These are phyloP conservation scores for Phytophthora aleatoria DNA, from an alignment of 352 stramenopile genomes.

Conservation along the genomic window DNA sequence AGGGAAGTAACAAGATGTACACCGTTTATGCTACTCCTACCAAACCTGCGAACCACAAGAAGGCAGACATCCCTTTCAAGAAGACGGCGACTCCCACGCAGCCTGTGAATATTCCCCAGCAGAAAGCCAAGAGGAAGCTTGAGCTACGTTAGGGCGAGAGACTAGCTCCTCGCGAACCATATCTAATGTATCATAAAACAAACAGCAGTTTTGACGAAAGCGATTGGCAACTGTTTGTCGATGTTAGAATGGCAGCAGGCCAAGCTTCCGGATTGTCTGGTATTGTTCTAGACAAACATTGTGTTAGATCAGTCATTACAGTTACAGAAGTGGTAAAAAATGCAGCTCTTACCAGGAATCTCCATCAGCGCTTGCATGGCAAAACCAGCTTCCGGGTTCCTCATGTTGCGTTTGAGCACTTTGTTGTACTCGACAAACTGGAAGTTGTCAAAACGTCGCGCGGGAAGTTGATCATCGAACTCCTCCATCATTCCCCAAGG, in stretches of 20 bases:
- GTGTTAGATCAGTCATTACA: no score
- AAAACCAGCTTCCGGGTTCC: constrained; percentile 70
- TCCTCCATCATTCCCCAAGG: neutral
- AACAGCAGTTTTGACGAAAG: constrained; percentile 29
- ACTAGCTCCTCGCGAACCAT: constrained; percentile 14
- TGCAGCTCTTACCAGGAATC: constrained; percentile 54
- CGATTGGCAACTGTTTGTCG: neutral
- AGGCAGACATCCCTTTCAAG: neutral
- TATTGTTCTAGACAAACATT: constrained; percentile 50
- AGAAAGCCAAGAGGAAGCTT: constrained; percentile 29
- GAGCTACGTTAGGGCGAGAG: constrained; percentile 23
- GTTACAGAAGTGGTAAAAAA: neutral
- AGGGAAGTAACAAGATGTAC: constrained; percentile 3
- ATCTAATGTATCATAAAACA: constrained; percentile 40
- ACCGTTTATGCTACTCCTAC: constrained; percentile 7
- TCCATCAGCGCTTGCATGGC: constrained; percentile 81
- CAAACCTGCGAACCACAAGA: constrained; percentile 12
- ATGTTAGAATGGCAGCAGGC: constrained; percentile 35
- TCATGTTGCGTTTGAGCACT: constrained; percentile 63
- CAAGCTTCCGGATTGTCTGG: constrained; percentile 56
- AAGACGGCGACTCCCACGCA: constrained; percentile 7
- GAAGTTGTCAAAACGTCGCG: constrained; percentile 1
- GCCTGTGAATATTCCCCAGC: constrained; percentile 22
- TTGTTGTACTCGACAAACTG: constrained; percentile 79
- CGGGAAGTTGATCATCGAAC: neutral